A percentile compares a stretch with the other conserved stretches of the same genome.
phyloP scores from a whole-genome alignment of 1,284 basidiomycete species.

The Dichomitus squalens region DNA sequence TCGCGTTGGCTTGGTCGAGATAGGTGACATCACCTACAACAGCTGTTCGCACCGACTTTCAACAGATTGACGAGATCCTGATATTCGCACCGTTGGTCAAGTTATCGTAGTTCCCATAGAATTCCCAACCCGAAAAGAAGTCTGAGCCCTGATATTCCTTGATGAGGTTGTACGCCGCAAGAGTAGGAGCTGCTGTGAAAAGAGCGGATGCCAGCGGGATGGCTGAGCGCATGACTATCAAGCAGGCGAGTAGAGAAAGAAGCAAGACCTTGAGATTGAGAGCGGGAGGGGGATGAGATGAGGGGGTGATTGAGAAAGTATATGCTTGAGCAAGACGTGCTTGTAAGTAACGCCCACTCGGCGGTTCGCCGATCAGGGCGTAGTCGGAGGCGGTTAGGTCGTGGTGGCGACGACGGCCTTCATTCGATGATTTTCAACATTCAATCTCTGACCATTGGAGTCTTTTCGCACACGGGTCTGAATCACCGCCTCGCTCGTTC shows the following conservation, averaged over 20 bases:
- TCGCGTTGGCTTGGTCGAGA: conserved; percentile 47
- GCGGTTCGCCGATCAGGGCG: too few relatives aligned
- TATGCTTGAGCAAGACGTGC: not conserved
- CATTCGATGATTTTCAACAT: too few relatives aligned
- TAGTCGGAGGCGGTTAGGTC: too few relatives aligned
- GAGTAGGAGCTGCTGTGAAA: conserved; percentile 14
- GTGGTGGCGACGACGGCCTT: too few relatives aligned
- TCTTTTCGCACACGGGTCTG: too few relatives aligned
- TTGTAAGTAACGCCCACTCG: too few relatives aligned
- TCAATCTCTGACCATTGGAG: too few relatives aligned
- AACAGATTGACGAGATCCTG: not conserved
- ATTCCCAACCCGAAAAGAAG: conserved; percentile 59
- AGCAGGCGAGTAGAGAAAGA: not conserved
- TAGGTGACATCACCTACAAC: conserved; percentile 51
- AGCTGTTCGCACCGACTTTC: not conserved
- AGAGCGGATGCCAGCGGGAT: conserved; percentile 22
- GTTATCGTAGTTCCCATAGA: conserved; percentile 56
- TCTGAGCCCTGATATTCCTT: conserved; percentile 44
- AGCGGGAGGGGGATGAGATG: not conserved
- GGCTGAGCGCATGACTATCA: conserved; percentile 19
- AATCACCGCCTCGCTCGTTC: too few relatives aligned
- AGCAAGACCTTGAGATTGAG: not conserved
- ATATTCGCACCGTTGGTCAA: conserved; percentile 38
- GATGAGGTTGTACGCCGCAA: conserved; percentile 29
- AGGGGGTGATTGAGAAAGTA: too few relatives aligned